phyloP scores from a whole-genome alignment of 2,329 filamentous ascomycete species.

The Dothideomycetes sp. region DNA sequence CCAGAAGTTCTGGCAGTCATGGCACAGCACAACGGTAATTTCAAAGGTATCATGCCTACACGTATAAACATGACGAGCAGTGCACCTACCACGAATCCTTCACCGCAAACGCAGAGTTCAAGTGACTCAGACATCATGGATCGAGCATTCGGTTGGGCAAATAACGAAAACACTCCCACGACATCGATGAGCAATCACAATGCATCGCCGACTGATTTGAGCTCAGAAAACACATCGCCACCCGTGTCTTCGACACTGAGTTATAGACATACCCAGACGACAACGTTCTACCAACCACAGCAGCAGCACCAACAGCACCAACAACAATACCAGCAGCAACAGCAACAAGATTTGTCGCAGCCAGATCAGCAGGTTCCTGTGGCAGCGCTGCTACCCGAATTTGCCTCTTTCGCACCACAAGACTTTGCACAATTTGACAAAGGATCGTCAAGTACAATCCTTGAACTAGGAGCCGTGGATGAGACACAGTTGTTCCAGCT shows the following conservation, averaged over 20 bases:
- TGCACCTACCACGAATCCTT: background rate
- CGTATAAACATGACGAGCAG: background rate
- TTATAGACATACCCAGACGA: too few relatives aligned
- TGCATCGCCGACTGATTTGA: too few relatives aligned
- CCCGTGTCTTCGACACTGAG: too few relatives aligned
- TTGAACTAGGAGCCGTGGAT: conserved; percentile 8
- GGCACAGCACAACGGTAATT: conserved; percentile 1
- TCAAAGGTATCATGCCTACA: conserved; percentile 9
- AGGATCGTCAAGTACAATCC: background rate
- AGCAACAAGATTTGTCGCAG: background rate
- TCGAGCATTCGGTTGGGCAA: too few relatives aligned
- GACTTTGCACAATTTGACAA: conserved; percentile 1
- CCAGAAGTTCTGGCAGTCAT: background rate
- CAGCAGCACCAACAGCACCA: background rate
- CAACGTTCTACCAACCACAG: too few relatives aligned
- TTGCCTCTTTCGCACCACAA: background rate
- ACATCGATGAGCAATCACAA: too few relatives aligned
- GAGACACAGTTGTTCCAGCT: conserved; percentile 1
- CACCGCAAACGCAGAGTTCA: conserved; percentile 1
- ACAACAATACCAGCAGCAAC: background rate
- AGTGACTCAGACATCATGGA: conserved; percentile 7
- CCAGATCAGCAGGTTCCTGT: conserved; percentile 3
- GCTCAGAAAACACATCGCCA: too few relatives aligned
- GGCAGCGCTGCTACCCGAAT: background rate
- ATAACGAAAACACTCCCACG: too few relatives aligned